These are phyloP conservation scores for Flueggea neowawraea DNA, from an alignment of 441 rosid genomes.

Conservation along the genomic window DNA sequence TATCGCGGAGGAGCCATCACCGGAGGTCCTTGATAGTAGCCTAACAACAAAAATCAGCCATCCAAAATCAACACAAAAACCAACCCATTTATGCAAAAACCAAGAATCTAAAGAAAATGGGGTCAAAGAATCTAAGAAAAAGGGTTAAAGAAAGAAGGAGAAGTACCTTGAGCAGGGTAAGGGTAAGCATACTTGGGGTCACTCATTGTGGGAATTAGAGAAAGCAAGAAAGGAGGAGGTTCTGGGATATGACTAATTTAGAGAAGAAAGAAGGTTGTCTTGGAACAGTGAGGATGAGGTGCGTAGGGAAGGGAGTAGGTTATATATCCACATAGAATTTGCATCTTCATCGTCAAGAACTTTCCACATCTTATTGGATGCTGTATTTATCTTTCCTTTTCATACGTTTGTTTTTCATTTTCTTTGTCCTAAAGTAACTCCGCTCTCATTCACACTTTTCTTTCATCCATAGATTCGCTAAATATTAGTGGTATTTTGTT, in stretches of 20 bases:
- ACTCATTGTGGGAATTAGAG: constrained; percentile 22
- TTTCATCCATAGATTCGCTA: no score
- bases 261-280: not conserved
- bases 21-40: constrained; percentile 77
- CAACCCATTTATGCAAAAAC: not conserved
- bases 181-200: constrained; percentile 71
- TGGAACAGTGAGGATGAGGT: no score
- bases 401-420: no score
- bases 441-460: no score
- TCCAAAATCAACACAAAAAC: not conserved
- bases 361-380: no score
- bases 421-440: no score
- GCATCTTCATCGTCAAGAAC: no score
- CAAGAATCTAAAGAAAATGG: not conserved
- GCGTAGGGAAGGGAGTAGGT: no score
- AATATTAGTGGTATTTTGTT: no score
- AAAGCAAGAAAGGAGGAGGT: no score
- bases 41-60: constrained; percentile 16
- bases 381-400: no score
- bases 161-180: constrained; percentile 61
- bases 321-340: no score
- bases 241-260: not conserved
- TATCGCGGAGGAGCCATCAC: constrained; percentile 79
- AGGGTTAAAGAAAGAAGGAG: not conserved
- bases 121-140: not conserved